A percentile compares a stretch with the other conserved stretches of the same genome.
Evolutionary conservation across 192 early-diverging fungal genomes (phyloP).

Genomic region (Linnemannia exigua): DNA sequence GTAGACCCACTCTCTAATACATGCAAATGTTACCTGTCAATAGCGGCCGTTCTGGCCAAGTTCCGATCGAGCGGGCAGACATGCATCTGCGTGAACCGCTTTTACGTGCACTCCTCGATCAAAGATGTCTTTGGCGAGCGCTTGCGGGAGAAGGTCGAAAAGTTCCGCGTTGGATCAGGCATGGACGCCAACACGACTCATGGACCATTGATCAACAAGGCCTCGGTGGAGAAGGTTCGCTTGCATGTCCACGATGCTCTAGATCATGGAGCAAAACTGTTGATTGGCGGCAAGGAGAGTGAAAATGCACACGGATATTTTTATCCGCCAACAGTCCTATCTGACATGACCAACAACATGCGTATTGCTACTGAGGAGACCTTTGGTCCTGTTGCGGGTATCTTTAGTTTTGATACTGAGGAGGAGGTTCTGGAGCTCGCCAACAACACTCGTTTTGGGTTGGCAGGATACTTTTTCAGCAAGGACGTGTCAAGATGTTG

Average conservation of each 20-base stretch:
- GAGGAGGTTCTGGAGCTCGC: constrained; percentile 83
- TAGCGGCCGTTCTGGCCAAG: constrained; percentile 68
- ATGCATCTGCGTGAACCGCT: constrained; percentile 83
- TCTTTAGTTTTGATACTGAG: constrained; percentile 84
- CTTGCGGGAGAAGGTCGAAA: constrained; percentile 66
- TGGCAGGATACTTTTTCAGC: constrained; percentile 91
- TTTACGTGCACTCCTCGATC: constrained; percentile 79
- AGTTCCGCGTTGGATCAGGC: constrained; percentile 82
- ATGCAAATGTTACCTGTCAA: not conserved
- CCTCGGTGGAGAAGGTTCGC: constrained; percentile 77
- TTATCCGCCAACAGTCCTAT: constrained; percentile 86
- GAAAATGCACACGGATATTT: constrained; percentile 73
- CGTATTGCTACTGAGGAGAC: constrained; percentile 83
- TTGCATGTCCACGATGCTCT: constrained; percentile 81
- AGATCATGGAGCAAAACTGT: constrained; percentile 76
- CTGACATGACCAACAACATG: constrained; percentile 78
- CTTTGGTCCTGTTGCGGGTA: constrained; percentile 91
- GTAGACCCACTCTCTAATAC: not conserved
- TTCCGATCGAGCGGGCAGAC: constrained; percentile 88
- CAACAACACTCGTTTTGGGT: constrained; percentile 80
- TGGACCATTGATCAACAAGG: constrained; percentile 86
- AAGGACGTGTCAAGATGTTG: constrained; percentile 80
- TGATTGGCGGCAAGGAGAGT: constrained; percentile 71
- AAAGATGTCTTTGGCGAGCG: constrained; percentile 74
- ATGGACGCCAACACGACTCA: constrained; percentile 73